Evolutionary conservation across 495 filamentous ascomycete genomes (phyloP).

Genomic region (Penicillium macrosclerotiorum): DNA sequence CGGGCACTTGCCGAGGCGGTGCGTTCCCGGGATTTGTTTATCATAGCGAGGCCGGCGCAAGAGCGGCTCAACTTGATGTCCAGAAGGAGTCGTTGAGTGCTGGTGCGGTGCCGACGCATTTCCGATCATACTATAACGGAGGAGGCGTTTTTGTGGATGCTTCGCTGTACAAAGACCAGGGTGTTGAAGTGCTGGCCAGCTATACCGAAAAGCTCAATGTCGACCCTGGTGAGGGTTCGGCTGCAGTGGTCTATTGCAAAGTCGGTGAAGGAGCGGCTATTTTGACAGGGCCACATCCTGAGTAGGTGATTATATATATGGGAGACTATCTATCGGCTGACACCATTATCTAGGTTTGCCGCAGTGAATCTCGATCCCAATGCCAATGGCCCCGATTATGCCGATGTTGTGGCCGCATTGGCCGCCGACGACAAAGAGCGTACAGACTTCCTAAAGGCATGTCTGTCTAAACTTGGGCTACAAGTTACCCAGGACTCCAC

Average conservation of each 20-base stretch:
- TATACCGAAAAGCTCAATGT: conserved; percentile 77
- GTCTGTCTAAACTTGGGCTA: conserved; percentile 78
- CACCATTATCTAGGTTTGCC: conserved; percentile 64
- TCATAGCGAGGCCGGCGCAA: conserved; percentile 81
- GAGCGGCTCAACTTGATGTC: conserved; percentile 66
- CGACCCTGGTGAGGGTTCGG: conserved; percentile 64
- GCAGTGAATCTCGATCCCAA: conserved; percentile 70
- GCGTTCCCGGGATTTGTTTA: conserved; percentile 93
- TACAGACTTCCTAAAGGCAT: conserved; percentile 75
- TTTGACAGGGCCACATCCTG: conserved; percentile 88
- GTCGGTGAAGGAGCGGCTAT: conserved; percentile 80
- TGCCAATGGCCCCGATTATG: conserved; percentile 61
- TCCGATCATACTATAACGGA: conserved; percentile 88
- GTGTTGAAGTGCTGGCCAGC: conserved; percentile 78
- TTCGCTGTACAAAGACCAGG: conserved; percentile 53
- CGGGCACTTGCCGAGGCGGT: conserved; percentile 78
- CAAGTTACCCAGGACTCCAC: conserved; percentile 67
- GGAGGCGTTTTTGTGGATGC: conserved; percentile 94
- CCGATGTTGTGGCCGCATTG: conserved; percentile 64
- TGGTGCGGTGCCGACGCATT: conserved; percentile 56
- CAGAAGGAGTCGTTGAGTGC: conserved; percentile 57
- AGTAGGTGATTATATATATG: conserved; percentile 59
- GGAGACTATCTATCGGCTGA: conserved; percentile 3
- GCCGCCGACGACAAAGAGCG: conserved; percentile 68
- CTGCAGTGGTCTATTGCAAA: conserved; percentile 85